phyloP scores from a whole-genome alignment of 2,329 filamentous ascomycete species.

The Paraconiothyrium brasiliense region DNA sequence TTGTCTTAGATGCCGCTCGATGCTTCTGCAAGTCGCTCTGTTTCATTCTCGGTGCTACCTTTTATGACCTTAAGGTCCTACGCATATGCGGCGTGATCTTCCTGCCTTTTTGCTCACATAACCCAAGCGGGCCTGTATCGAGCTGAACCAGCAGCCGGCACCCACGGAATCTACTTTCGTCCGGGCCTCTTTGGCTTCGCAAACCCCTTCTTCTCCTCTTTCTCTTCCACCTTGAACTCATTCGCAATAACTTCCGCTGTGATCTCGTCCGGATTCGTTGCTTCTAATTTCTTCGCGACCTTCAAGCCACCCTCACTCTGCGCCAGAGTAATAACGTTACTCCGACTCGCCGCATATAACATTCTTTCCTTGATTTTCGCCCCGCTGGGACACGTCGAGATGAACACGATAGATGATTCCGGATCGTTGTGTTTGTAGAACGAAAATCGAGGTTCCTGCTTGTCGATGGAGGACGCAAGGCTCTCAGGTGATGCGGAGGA shows the following conservation, averaged over 20 bases:
- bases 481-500: conserved; percentile 64
- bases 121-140: no score
- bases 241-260: conserved; percentile 71
- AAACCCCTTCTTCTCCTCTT: conserved; percentile 74
- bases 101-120: no score
- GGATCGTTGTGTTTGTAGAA: conserved; percentile 76
- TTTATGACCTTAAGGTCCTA: no score
- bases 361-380: conserved; percentile 84
- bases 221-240: conserved; percentile 75
- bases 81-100: no score
- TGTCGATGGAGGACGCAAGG: conserved; percentile 69
- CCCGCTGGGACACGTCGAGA: conserved; percentile 80
- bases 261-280: conserved; percentile 73
- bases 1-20: no score
- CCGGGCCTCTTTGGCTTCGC: conserved; percentile 83
- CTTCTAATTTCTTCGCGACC: conserved; percentile 74
- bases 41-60: no score
- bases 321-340: conserved; percentile 70
- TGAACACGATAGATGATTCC: conserved; percentile 72
- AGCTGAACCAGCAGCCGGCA: conserved; percentile 7
- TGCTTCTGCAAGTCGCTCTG: no score
- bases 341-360: conserved; percentile 76
- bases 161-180: conserved; percentile 54
- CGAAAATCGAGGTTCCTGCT: conserved; percentile 76
- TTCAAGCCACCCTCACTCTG: conserved; percentile 71